These are phyloP conservation scores for Trichoderma guizhouense DNA, from an alignment of 2,329 filamentous ascomycete species.

Conservation along the genomic window DNA sequence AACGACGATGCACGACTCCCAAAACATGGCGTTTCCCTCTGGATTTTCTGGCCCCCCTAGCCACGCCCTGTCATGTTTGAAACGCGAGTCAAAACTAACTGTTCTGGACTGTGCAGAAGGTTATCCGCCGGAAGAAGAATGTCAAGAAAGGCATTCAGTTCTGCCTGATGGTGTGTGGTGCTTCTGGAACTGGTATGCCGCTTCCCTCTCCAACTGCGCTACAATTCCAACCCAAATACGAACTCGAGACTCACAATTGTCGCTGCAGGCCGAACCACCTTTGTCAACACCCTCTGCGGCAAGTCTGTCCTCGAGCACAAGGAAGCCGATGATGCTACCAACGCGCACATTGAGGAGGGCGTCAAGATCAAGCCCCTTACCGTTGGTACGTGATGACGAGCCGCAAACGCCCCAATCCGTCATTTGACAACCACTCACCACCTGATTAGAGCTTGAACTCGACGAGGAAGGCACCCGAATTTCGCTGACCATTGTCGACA, in stretches of 20 bases:
- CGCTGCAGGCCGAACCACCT: slow-evolving; percentile 81
- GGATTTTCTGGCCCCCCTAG: background rate
- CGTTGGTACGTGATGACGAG: slow-evolving; percentile 62
- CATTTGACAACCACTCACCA: background rate
- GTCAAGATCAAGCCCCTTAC: slow-evolving; percentile 99
- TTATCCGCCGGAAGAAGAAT: slow-evolving; percentile 99
- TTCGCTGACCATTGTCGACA: slow-evolving; percentile 97
- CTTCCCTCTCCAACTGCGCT: slow-evolving; percentile 19
- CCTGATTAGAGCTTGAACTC: slow-evolving; percentile 73
- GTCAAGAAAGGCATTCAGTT: slow-evolving; percentile 99
- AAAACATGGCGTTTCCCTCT: background rate
- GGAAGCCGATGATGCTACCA: slow-evolving; percentile 85
- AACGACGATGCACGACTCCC: background rate
- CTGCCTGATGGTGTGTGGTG: slow-evolving; percentile 99
- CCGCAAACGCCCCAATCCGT: background rate
- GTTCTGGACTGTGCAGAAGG: slow-evolving; percentile 56
- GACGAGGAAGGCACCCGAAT: slow-evolving; percentile 98
- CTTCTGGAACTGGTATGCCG: slow-evolving; percentile 86
- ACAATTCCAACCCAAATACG: background rate
- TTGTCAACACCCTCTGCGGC: slow-evolving; percentile 98
- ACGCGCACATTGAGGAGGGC: slow-evolving; percentile 90
- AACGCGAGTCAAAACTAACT: background rate
- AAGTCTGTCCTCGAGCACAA: slow-evolving; percentile 88
- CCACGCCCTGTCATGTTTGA: background rate
- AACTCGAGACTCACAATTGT: slow-evolving; percentile 23